Percentiles rank a stretch among this genome's conserved stretches.
Conservation (phyloP, 2,329 filamentous ascomycete genomes). For the Trichophyton benhamiae region DNA sequence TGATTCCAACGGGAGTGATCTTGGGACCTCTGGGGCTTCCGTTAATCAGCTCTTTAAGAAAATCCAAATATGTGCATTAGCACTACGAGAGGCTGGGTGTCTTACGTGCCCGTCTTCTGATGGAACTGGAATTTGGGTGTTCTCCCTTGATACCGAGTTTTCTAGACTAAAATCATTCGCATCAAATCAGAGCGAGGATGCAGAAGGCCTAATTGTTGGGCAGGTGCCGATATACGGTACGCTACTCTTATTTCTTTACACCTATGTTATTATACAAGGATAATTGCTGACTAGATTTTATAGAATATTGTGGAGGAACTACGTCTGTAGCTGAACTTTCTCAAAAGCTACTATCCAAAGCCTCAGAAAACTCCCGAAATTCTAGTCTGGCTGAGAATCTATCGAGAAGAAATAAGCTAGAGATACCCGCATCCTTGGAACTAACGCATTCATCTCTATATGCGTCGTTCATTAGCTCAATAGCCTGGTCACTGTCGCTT, state of each 20-base stretch:
- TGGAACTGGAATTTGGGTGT: conserved; percentile 30
- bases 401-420: conserved; percentile 3
- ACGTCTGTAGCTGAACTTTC: conserved; percentile 7
- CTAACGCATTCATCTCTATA: conserved; percentile 23
- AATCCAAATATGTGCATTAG: conserved; percentile 28
- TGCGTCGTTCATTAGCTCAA: conserved; percentile 29
- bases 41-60: conserved; percentile 10
- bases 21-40: background rate
- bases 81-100: conserved; percentile 26
- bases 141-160: conserved; percentile 29
- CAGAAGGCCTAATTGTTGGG: conserved; percentile 4
- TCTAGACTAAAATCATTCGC: conserved; percentile 23
- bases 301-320: conserved; percentile 6
- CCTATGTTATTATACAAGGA: background rate
- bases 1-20: conserved; percentile 12
- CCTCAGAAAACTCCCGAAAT: conserved; percentile 6
- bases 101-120: conserved; percentile 28
- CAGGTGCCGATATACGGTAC: conserved; percentile 4
- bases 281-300: background rate
- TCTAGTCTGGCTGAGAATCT: background rate
- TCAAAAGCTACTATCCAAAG: conserved; percentile 6
- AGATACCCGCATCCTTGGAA: background rate
- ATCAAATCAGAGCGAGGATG: conserved; percentile 1
- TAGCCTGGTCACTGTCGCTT: conserved; percentile 27
- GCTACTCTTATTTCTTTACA: background rate